phyloP scores from a whole-genome alignment of 2,329 filamentous ascomycete species.

The Xylaria sp. region DNA sequence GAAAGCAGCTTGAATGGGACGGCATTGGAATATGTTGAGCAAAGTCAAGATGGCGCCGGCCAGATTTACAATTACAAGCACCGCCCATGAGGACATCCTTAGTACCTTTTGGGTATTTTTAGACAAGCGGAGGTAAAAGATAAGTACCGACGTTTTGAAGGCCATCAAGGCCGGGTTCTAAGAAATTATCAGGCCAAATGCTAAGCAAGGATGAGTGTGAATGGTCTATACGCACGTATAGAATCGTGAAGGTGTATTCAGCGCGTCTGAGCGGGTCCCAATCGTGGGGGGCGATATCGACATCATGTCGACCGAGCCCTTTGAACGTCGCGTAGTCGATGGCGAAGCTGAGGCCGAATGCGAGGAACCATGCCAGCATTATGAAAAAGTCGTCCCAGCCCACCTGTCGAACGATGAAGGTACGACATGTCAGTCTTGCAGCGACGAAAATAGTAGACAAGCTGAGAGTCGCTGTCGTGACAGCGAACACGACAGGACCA shows the following conservation, averaged over 20 bases:
- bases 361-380: constrained; percentile 68
- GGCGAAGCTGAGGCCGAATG: constrained; percentile 61
- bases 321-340: constrained; percentile 59
- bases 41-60: constrained; percentile 76
- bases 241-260: constrained; percentile 60
- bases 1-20: constrained; percentile 68
- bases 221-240: constrained; percentile 45
- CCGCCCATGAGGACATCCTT: constrained; percentile 74
- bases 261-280: constrained; percentile 48
- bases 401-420: constrained; percentile 65
- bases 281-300: constrained; percentile 49
- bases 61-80: constrained; percentile 70
- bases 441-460: constrained; percentile 70
- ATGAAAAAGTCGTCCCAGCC: constrained; percentile 79
- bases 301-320: constrained; percentile 65
- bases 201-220: not conserved
- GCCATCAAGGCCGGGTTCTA: constrained; percentile 86
- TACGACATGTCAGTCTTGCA: constrained; percentile 66
- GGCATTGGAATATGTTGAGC: constrained; percentile 83
- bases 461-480: constrained; percentile 63
- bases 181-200: constrained; percentile 16
- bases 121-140: constrained; percentile 82
- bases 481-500: constrained; percentile 59
- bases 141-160: constrained; percentile 85
- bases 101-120: constrained; percentile 72